phyloP scores from a whole-genome alignment of 2,329 filamentous ascomycete genomes.

The Colletotrichum lini region DNA sequence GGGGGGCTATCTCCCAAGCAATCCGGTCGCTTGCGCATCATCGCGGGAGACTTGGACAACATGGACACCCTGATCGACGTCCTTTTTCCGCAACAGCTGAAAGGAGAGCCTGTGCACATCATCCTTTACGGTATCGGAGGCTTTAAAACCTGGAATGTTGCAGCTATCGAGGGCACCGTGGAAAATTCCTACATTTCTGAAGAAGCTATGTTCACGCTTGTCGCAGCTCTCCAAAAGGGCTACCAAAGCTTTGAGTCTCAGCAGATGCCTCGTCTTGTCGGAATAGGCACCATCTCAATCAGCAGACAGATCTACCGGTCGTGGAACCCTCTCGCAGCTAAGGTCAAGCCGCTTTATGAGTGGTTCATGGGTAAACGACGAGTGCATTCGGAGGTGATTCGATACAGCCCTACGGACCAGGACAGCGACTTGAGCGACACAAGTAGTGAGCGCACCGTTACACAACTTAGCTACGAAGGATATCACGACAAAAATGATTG shows the following conservation, averaged over 20 bases:
- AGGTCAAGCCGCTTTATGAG: neutral
- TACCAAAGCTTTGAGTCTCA: neutral
- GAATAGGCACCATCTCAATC: constrained; percentile 13
- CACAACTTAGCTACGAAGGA: neutral
- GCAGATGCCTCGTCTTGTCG: constrained; percentile 7
- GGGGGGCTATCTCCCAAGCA: neutral
- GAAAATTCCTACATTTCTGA: constrained; percentile 5
- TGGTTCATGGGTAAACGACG: constrained; percentile 5
- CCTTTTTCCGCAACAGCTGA: constrained; percentile 7
- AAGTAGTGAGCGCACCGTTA: neutral
- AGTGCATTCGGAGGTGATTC: neutral
- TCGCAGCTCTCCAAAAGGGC: neutral
- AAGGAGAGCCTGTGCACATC: constrained; percentile 13
- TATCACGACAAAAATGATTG: too few species aligned
- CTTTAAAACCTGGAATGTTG: neutral
- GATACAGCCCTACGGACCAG: too few species aligned
- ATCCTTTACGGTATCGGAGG: constrained; percentile 25
- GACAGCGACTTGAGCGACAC: neutral
- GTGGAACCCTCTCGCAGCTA: neutral
- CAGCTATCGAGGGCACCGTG: neutral
- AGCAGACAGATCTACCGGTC: constrained; percentile 1
- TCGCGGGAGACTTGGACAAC: constrained; percentile 3
- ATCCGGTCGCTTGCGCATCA: neutral
- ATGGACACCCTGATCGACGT: neutral
- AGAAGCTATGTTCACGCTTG: neutral